Base-by-base conservation (phyloP, 2,329 filamentous ascomycete species). In the Aspergillus floridensis region DNA sequence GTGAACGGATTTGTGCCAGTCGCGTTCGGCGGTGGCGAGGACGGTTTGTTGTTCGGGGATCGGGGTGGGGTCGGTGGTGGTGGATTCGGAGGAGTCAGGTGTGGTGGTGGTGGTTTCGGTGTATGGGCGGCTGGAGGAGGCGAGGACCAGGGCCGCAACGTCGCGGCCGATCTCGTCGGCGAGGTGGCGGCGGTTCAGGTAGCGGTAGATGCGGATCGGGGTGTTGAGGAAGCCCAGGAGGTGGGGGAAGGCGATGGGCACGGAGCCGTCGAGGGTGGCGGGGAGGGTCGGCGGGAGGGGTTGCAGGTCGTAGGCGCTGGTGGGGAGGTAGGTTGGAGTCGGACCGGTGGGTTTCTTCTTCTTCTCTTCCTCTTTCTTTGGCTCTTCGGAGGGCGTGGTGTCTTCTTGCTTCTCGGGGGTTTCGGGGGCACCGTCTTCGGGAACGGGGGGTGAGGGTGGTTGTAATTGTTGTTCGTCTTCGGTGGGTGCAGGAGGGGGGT, bases 171-270 rank as follows among this genome's bases (percentile, higher is more conserved):
- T 87, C 49, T 88, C 83, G 71, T 99, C 93, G 63, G 93, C 93
- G n/a, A 96, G 82, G 63, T 85, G 79, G 56, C 95, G 89, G 62
- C 76, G 88, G 74, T 89, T 96, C 61, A 99, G 81, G 82, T 93
- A 99, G 65, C 95, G 90, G 71, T 89, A 90, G 61, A 98, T 82
- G 61, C 95, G 88, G 65, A 88, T 89, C 0, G 92, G 90, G 2
- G 93, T 97, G 78, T 95, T 93, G 63, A 90, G 80, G 81, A 99
- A 96, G 61, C 95, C 95, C 31, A 99, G 88, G 59, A 97, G 84
- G 74, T 98, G 93, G 1, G 93, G 93, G 75, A 96, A 90, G 47
- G 85, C 81, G 60, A 99, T 83, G 14, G 89, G 82, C 24, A 84
- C 81, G 5, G 89, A 87, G 48, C 92, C 92, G 41, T 88, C 85